Percentiles rank a stretch among this genome's conserved stretches.
Conservation (phyloP, 495 filamentous ascomycete species). For the Tetracladium setigerum region DNA sequence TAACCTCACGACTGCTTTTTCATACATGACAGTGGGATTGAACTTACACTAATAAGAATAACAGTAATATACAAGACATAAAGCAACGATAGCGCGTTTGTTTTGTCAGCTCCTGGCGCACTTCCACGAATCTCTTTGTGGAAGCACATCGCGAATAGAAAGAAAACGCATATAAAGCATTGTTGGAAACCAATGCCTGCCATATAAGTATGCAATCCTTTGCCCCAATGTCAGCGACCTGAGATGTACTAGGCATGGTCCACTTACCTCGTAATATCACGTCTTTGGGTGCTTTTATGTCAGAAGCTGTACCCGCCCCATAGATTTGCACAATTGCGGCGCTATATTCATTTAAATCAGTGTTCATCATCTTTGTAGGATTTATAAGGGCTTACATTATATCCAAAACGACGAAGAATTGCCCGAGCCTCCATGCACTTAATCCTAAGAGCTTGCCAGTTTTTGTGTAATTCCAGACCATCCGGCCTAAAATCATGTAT, state of each 20-base stretch:
- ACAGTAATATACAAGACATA: constrained; percentile 34
- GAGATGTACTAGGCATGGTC: too few relatives aligned
- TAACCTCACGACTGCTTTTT: neutral
- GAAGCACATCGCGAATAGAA: constrained; percentile 32
- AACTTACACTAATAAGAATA: constrained; percentile 32
- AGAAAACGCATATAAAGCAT: constrained; percentile 38
- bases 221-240: too few relatives aligned
- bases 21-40: neutral
- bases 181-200: constrained; percentile 41
- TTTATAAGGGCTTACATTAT: constrained; percentile 41
- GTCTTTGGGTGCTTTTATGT: constrained; percentile 1
- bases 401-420: constrained; percentile 54
- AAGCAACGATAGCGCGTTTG: constrained; percentile 19
- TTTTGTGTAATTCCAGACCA: constrained; percentile 50
- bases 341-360: neutral
- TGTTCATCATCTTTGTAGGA: neutral
- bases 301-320: constrained; percentile 10
- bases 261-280: constrained; percentile 2
- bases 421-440: constrained; percentile 38
- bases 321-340: constrained; percentile 11
- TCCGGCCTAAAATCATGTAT: constrained; percentile 58
- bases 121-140: constrained; percentile 23
- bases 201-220: constrained; percentile 41
- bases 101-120: neutral
- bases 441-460: constrained; percentile 36